Conservation (phyloP, 345 rosid species). For the Eucalyptus dawsonii region DNA sequence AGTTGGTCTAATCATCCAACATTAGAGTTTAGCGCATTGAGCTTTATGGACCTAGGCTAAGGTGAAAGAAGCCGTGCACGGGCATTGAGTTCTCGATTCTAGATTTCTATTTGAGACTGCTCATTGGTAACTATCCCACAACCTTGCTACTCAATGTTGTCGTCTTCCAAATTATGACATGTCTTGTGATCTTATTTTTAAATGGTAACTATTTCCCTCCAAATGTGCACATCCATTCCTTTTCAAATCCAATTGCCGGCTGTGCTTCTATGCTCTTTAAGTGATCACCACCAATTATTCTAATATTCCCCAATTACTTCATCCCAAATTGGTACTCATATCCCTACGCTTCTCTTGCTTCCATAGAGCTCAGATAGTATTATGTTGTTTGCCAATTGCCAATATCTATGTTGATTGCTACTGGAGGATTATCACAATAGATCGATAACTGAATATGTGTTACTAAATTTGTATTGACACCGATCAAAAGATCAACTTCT, state of each 20-base stretch:
- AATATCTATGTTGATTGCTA: neutral
- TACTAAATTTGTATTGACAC: neutral
- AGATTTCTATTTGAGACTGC: neutral
- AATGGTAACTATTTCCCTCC: neutral
- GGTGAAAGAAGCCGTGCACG: fast-evolving
- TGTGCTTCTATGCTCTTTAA: neutral
- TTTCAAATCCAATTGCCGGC: neutral
- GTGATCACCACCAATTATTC: fast-evolving
- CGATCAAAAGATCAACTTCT: neutral
- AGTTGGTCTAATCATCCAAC: neutral
- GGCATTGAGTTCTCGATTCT: fast-evolving
- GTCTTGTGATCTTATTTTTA: neutral
- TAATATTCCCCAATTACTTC: neutral
- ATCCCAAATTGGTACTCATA: neutral
- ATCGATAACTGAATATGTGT: fast-evolving
- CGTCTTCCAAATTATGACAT: neutral
- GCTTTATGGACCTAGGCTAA: fast-evolving
- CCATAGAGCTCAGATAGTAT: neutral
- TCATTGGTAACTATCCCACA: neutral
- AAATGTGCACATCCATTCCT: neutral
- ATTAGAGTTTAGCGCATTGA: fast-evolving
- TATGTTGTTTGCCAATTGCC: fast-evolving
- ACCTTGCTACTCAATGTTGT: neutral
- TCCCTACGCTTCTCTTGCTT: neutral
- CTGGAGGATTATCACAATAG: neutral